Evolutionary conservation across 73 alveolate genomes (phyloP), one percentile per base, ranked within the genome.

Genomic region (Effrenium voratum): DNA sequence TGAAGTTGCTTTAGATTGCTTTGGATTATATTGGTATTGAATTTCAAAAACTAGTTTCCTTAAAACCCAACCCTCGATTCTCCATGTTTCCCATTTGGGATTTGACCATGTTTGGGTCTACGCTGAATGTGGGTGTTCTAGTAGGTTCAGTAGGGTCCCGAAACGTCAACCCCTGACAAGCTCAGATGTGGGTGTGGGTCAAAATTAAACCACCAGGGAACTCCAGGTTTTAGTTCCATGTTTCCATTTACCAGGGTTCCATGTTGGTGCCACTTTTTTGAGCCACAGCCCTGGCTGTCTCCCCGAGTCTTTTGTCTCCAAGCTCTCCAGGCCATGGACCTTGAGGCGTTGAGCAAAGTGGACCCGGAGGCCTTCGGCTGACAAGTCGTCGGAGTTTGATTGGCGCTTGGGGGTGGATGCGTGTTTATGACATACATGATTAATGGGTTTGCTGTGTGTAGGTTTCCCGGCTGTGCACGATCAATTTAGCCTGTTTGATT

Each of bases 301-400:
- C 40, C 76, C 81, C 44, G 44, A 8, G 44, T n/a, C n/a, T n/a
- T n/a, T n/a, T n/a, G n/a, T n/a, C n/a, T n/a, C n/a, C n/a, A n/a
- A n/a, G n/a, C n/a, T 30, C 44, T 47, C 5, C 45, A 87, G 95
- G 95, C 84, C 43, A 70, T 90, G 98, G 98, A 90, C 77, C 60
- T 46, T 46, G 45, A 72, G 32, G 68, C 45, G 41, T 34, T 90
- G 60, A 90, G 98, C 76, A 72, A 73, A 2, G 73, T 24, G 3
- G 98, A 90, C 63, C 98, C 98, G 0, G 98, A 90, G 87, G 93
- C 68, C 68, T 22, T 22, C 68, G 22, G 22, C 16, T 30, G 72
- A 57, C 72, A 57, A 22, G 3, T 22, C n/a, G 28, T 57, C 72
- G n/a, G 28, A 22, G 72, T 0, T 1, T 57, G 72, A 30, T 57